phyloP scores from a whole-genome alignment of 345 rosid species.

The Ailanthus altissimus region DNA sequence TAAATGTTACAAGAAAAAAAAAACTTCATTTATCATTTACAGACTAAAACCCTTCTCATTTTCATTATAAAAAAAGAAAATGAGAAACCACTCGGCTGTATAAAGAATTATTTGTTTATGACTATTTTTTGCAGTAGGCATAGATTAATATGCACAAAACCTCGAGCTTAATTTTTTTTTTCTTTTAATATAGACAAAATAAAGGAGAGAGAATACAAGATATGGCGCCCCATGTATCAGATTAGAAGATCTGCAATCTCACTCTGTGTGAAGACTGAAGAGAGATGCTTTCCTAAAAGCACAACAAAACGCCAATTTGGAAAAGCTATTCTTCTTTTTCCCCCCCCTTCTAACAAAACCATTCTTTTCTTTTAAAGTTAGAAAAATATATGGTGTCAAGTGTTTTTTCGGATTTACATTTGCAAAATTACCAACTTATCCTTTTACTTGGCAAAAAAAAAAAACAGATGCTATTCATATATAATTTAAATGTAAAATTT shows the following conservation, averaged over 20 bases:
- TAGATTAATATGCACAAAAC: neutral
- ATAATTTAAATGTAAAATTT: too few relatives aligned
- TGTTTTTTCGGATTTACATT: neutral
- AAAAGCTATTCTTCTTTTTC: conserved; percentile 12
- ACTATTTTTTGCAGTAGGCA: too few relatives aligned
- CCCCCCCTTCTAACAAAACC: neutral
- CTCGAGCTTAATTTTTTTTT: neutral
- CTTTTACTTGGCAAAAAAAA: neutral
- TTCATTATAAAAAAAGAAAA: too few relatives aligned
- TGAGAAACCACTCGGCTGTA: too few relatives aligned
- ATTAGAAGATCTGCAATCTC: neutral
- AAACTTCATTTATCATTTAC: too few relatives aligned
- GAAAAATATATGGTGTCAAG: neutral
- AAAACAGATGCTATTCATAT: too few relatives aligned
- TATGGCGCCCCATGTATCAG: neutral
- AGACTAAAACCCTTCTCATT: too few relatives aligned
- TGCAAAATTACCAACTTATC: neutral
- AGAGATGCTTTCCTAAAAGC: conserved; percentile 20
- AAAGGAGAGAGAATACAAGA: neutral
- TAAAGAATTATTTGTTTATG: too few relatives aligned
- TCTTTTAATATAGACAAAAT: too few relatives aligned
- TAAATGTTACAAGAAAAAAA: too few relatives aligned
- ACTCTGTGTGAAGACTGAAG: neutral
- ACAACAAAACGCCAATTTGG: conserved; percentile 1
- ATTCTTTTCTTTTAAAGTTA: neutral